Evolutionary conservation across 257 asterid genomes (phyloP), one percentile per base, ranked within the genome.

Genomic region (Eustoma russellianum): DNA sequence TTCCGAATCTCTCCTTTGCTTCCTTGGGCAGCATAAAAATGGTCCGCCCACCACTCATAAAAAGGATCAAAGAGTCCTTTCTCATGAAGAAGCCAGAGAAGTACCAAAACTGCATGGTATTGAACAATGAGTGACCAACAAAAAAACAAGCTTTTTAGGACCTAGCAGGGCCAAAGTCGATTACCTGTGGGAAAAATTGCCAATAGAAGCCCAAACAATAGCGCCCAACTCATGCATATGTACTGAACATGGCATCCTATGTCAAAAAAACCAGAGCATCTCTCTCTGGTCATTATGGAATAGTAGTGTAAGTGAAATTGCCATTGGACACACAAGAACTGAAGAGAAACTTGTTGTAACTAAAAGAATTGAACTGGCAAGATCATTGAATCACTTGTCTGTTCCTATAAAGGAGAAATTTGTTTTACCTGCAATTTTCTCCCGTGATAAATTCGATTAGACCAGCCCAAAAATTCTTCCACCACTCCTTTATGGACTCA

Each of bases 31-130:
- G 70, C 16, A 80, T 80, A 77, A 66, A 74, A 44, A 62, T 85
- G 94, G 78, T 92, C 97, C 67, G 83, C 95, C 93, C 96, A 88
- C 99, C 99, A 88, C 64, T 92, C 99, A 47, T 88, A 81, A 44
- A 88, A 59, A 40, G 95, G 93, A 77, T 83, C 95, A 43, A 88
- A 92, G 48, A 92, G 59, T 43, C 95, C 97, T 64, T 85, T 81
- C 59, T 83, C 78, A 63, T 92, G 97, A 50, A 88, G 70, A 73
- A 88, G 94, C 95, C 93, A 88, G 13, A 92, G 70, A 18, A 88
- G 74, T 57, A 88, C 78, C 41, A 77, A 15, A 56, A 77, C 97
- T 92, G 86, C 72, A 38, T 4, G 43, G 43, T 38, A 38, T 38
- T 38, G 12, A 38, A 38, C 43, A 38, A 10, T 38, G 12, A 38